Base-by-base conservation (phyloP, 2,329 filamentous ascomycete species). In the Colletotrichum plurivorum region DNA sequence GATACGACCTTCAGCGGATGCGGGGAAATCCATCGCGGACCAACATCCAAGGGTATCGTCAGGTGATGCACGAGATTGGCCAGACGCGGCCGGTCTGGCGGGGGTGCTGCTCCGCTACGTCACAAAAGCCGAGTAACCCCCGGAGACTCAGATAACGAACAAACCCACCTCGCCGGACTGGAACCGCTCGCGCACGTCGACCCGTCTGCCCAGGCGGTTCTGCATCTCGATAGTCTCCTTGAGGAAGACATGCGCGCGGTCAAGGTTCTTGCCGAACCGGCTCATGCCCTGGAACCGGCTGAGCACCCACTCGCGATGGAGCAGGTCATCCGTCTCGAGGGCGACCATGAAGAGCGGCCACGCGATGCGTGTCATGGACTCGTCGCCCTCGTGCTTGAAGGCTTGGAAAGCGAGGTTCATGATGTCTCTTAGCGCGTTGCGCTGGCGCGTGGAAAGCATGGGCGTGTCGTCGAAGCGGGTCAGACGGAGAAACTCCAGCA, bases 311-410 rank as follows among this genome's bases (percentile, higher is more conserved):
- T 77, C 75, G 5, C 76, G 77, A 27, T 80, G 76, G 5, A 78
- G 65, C 4, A 73, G 67, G 25, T 78, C 75, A 12, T 78, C 74
- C 5, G 78, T 80, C 68, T 81, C 78, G 7, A 82, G 69, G 7
- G 75, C 78, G 5, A 75, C 79, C n/a, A 78, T 73, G 62, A 80
- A 79, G 6, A 81, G 70, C 5, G 78, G 77, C 76, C 78, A 80
- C 0, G 78, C 76, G 16, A 80, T 73, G 43, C 77, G 73, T 6
- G 76, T 66, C 54, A 80, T 74, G 7, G 76, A 73, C n/a, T 76
- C 73, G 7, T 78, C 73, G 5, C 79, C 78, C 3, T 73, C 73
- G 55, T 80, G 75, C 45, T 76, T 78, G 53, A 75, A 77, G 13
- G 75, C 73, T 43, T 80, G 78, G 39, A 77, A 76, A 2, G 77